These are phyloP conservation scores for Discostella pseudostelligera DNA, from an alignment of 108 stramenopile species.

Conservation along the genomic window DNA sequence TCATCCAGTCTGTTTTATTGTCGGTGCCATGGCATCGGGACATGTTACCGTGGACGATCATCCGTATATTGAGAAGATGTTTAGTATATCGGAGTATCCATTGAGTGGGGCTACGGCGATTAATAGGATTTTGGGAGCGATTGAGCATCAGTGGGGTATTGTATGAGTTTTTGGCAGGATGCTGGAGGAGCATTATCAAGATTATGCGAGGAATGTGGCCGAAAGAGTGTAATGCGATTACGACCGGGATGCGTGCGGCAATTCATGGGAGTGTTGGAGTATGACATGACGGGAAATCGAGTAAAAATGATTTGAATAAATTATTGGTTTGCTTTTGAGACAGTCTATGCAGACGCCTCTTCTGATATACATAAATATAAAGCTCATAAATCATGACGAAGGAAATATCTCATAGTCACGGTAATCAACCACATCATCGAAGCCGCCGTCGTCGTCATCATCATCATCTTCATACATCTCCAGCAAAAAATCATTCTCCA, in stretches of 20 bases:
- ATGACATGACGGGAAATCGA: conserved; percentile 3
- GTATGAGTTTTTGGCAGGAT: conserved; percentile 53
- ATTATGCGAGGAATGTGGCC: conserved; percentile 56
- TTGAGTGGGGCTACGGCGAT: conserved; percentile 93
- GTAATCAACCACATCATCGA: background rate
- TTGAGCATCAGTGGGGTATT: conserved; percentile 96
- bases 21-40: conserved; percentile 97
- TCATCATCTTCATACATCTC: too few species aligned
- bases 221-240: conserved; percentile 3
- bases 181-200: too few species aligned
- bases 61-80: conserved; percentile 95
- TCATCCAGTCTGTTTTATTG: conserved; percentile 87
- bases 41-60: conserved; percentile 91
- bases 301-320: too few species aligned
- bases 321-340: too few species aligned
- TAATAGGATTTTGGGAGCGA: conserved; percentile 83
- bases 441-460: background rate
- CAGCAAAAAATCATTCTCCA: too few species aligned
- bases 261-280: conserved; percentile 18
- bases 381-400: too few species aligned
- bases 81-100: conserved; percentile 94
- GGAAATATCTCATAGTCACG: background rate
- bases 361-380: too few species aligned
- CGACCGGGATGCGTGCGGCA: conserved; percentile 6
- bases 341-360: too few species aligned